Percentiles rank a stretch among this genome's conserved stretches.
Evolutionary conservation across 2,329 filamentous ascomycete genomes (phyloP).

Genomic region (Fusarium fracticaudum): DNA sequence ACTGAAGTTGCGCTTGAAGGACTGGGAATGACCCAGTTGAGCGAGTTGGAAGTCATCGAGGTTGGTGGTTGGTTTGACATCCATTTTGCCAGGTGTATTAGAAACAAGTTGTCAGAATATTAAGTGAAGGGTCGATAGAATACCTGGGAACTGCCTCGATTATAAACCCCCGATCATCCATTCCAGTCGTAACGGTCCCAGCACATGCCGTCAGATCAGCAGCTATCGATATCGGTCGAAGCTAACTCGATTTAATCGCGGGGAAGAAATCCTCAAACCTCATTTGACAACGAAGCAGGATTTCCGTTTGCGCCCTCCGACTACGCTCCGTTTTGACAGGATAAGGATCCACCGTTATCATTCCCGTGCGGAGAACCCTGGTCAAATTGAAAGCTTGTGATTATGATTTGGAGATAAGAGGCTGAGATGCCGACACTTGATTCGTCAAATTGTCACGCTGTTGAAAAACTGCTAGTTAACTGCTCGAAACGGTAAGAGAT

Average conservation of each 20-base stretch:
- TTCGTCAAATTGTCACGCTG: background rate
- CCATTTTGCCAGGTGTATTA: background rate
- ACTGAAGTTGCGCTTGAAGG: slow-evolving; percentile 32
- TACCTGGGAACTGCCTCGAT: background rate
- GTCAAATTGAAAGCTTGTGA: background rate
- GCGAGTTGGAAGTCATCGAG: slow-evolving; percentile 33
- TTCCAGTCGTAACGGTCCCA: background rate
- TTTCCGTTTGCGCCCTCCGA: background rate
- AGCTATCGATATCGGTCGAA: background rate
- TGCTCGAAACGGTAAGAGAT: slow-evolving; percentile 7
- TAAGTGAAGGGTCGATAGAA: background rate
- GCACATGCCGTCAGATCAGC: background rate
- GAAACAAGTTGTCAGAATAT: background rate
- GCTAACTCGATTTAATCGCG: background rate
- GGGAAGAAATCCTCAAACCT: background rate
- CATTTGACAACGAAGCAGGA: background rate
- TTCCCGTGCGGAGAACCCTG: background rate
- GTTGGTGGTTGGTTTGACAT: slow-evolving; percentile 12
- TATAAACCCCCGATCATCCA: background rate
- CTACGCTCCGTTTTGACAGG: background rate
- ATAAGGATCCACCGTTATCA: slow-evolving; percentile 5
- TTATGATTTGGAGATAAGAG: background rate
- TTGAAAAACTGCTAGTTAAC: slow-evolving; percentile 7
- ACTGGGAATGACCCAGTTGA: slow-evolving; percentile 34
- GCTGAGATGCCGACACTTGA: background rate